Conservation (phyloP, 2,329 filamentous ascomycete species). For the Laburnicola sp. region DNA sequence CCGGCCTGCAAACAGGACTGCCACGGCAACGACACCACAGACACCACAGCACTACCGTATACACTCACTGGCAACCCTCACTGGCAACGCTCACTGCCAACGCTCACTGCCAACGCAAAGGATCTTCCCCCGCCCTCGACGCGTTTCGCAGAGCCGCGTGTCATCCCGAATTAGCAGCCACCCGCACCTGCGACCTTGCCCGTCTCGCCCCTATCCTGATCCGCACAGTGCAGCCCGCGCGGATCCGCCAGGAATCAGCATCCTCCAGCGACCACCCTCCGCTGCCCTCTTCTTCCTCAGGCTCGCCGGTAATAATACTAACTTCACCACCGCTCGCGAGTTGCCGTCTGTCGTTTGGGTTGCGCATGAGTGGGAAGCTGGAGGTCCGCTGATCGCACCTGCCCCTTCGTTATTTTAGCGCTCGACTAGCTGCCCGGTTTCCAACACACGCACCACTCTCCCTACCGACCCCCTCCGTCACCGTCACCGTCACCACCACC, state of each 20-base stretch:
- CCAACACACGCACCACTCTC: conserved; percentile 22
- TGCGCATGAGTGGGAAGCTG: conserved; percentile 24
- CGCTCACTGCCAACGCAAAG: neutral
- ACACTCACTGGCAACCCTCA: too few species aligned
- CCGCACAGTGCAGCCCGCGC: conserved; percentile 20
- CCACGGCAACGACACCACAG: too few species aligned
- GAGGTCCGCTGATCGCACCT: conserved; percentile 35
- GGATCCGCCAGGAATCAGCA: conserved; percentile 19
- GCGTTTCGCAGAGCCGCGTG: conserved; percentile 23
- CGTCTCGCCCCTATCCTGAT: conserved; percentile 37
- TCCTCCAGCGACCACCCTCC: conserved; percentile 20
- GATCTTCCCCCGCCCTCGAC: conserved; percentile 6
- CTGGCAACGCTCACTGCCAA: too few species aligned
- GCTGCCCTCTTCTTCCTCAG: conserved; percentile 28
- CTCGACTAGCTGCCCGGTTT: conserved; percentile 38
- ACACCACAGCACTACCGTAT: too few species aligned
- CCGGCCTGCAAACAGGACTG: neutral
- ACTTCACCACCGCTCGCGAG: conserved; percentile 16
- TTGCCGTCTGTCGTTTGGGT: conserved; percentile 17
- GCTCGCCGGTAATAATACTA: conserved; percentile 23
- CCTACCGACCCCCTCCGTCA: conserved; percentile 20
- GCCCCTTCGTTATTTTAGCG: conserved; percentile 27
- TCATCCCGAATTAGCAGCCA: conserved; percentile 19
- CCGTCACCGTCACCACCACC: conserved; percentile 16
- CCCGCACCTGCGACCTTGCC: conserved; percentile 26